Percentiles rank a stretch among this genome's conserved stretches.
phyloP scores from a whole-genome alignment of 169 alveolate species.

The Plasmodium fragile region DNA sequence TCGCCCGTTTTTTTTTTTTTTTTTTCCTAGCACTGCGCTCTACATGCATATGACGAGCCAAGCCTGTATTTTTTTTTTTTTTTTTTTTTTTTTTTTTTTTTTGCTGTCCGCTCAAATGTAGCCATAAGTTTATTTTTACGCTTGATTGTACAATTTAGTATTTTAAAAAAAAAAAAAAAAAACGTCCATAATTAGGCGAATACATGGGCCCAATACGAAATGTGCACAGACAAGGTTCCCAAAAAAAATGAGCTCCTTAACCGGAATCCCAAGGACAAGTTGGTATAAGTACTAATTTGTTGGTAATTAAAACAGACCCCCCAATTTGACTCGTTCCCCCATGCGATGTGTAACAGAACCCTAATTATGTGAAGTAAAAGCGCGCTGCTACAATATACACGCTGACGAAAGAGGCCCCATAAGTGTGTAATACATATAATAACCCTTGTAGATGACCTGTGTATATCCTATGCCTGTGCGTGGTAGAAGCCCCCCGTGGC shows the following conservation, averaged over 20 bases:
- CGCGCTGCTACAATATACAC: neutral
- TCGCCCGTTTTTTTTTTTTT: neutral
- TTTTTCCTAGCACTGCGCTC: neutral
- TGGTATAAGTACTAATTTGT: no score
- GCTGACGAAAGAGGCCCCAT: neutral
- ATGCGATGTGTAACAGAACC: neutral
- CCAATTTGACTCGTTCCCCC: neutral
- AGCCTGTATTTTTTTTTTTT: neutral
- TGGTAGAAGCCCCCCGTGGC: neutral
- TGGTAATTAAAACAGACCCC: no score
- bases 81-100: conserved; percentile 1
- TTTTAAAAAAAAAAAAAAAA: neutral
- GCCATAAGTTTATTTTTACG: neutral
- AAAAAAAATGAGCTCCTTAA: neutral
- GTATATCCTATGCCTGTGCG: neutral
- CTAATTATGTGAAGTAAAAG: neutral
- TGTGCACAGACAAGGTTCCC: neutral
- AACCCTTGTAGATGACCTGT: neutral
- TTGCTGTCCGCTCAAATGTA: neutral
- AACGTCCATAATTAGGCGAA: neutral
- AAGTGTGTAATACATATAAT: neutral
- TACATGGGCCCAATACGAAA: neutral
- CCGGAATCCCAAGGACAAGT: neutral
- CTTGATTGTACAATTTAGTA: neutral
- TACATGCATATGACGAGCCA: neutral